Base-by-base conservation (phyloP, 768 basidiomycete genomes). In the Leccinellum luteum region DNA sequence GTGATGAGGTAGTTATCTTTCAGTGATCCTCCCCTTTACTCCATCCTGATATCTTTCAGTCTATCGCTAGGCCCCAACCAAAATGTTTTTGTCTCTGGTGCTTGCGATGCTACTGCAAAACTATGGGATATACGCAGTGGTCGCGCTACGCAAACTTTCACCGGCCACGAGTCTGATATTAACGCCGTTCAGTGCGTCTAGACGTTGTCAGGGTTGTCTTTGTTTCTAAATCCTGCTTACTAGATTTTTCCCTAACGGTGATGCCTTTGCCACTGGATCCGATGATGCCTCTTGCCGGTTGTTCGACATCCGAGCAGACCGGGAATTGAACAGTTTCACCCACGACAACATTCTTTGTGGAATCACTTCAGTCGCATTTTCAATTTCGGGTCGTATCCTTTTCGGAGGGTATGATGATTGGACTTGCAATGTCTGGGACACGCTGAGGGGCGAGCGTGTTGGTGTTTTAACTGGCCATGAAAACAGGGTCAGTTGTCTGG, bases 381-480 rank as follows among this genome's bases (percentile, higher is more conserved):
- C 96, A 4, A 92, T 93, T 64, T 98, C 95, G 27, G 96, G 96
- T 35, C 90, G 96, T 58, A 92, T 99, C 66, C 81, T 99, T 38
- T 99, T 99, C 64, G 96, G 97, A 62, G 96, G 96, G 43, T 99
- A 99, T 72, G 96, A 99, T 74, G 96, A 99, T 71, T 98, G 97
- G 92, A 98, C 97, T 64, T 95, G 94, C 80, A 99, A 99, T 71
- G 96, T 98, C 52, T 99, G 96, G 96, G 96, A 99, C 72, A 98
- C 95, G 28, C 81, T 99, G 68, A 97, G 96, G 75, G 97, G 97
- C 55, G 96, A 98, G 74, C 90, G 96, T 55, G 94, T 99, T 41
- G 96, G 96, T 56, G 97, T 99, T 52, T 76, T 99, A 60, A 93
- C 94, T 35, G 96, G 97, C 17, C 96, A 99, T 68, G 96, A 99